Base-by-base conservation (phyloP, 495 filamentous ascomycete species). In the Penicillium mononematosum region DNA sequence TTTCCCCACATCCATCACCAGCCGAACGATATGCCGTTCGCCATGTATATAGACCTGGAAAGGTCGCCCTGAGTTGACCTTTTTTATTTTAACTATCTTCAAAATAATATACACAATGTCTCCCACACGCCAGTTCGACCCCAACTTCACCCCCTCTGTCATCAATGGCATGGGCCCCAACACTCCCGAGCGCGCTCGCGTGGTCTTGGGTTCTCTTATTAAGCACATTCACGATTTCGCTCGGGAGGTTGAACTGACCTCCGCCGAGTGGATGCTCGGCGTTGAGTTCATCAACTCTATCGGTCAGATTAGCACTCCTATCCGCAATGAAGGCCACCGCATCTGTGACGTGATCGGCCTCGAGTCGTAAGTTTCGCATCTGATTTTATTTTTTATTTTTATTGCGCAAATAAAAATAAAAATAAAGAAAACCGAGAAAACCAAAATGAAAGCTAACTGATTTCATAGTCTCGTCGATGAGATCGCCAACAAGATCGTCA, bases 191-290 rank as follows among this genome's bases (percentile, higher is more conserved):
- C 85, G 89, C 48, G 80, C 85, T 70, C 84, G 85, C 45, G 73
- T 83, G 49, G 74, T 93, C 61, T 71, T 92, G 60, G 72, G 80
- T 47, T 73, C 84, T 31, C 70, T 92, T 58, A 87, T 92, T 72
- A 79, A 77, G 42, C 88, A 91, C 75, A 78, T 93, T 53, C 89
- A 93, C 78, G 88, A 91, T 72, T 93, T 93, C 64, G 82, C 88
- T 45, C 86, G 89, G 55, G 89, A 93, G 73, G 84, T 89, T 60
- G 87, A 92, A 71, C 82, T 93, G 50, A 89, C 86, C 29, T 78
- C 84, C 16, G 87, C 88, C 61, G 89, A 93, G 76, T 93, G 87
- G 88, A 84, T 91, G 83, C 70, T 81, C 19, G 89, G 86, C 62
- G 86, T 92, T 47, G 75, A 86, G 65, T 89, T 86, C 58, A 70